A percentile compares a stretch with the other conserved stretches of the same genome.
Evolutionary conservation across 1,139 yeast genomes (phyloP).

Genomic region (Cylindricascospora bacillispora): DNA sequence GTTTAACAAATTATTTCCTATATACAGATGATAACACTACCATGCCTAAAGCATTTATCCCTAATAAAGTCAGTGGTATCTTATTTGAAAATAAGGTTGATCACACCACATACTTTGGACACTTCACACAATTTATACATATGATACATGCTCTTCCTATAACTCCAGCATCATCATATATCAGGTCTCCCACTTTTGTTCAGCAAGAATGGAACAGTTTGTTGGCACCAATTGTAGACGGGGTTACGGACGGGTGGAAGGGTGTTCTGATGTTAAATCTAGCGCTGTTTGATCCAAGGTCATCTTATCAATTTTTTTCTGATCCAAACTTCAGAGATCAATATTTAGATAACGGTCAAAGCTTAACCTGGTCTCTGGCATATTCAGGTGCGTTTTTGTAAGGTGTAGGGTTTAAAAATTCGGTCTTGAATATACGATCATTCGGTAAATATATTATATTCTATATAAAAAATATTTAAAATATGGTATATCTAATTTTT

Average conservation of each 20-base stretch:
- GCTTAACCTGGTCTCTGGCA: slow-evolving; percentile 81
- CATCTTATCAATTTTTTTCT: slow-evolving; percentile 59
- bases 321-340: slow-evolving; percentile 33
- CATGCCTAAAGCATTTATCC: slow-evolving; percentile 42
- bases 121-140: slow-evolving; percentile 67
- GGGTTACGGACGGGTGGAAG: slow-evolving; percentile 70
- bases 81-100: slow-evolving; percentile 79
- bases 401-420: background rate
- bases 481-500: slow-evolving; percentile 1
- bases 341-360: slow-evolving; percentile 78
- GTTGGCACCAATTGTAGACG: slow-evolving; percentile 35
- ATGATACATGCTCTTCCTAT: slow-evolving; percentile 93
- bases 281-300: slow-evolving; percentile 59
- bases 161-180: slow-evolving; percentile 70
- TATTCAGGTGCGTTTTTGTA: slow-evolving; percentile 39
- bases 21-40: slow-evolving; percentile 35
- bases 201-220: slow-evolving; percentile 65
- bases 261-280: slow-evolving; percentile 71
- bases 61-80: slow-evolving; percentile 65
- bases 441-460: slow-evolving; percentile 1
- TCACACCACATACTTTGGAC: slow-evolving; percentile 85
- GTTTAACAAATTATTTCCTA: slow-evolving; percentile 51
- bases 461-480: slow-evolving; percentile 1
- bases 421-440: background rate
- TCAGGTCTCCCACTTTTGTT: slow-evolving; percentile 59